Conservation (phyloP, 345 rosid genomes). For the Heritiera littoralis region DNA sequence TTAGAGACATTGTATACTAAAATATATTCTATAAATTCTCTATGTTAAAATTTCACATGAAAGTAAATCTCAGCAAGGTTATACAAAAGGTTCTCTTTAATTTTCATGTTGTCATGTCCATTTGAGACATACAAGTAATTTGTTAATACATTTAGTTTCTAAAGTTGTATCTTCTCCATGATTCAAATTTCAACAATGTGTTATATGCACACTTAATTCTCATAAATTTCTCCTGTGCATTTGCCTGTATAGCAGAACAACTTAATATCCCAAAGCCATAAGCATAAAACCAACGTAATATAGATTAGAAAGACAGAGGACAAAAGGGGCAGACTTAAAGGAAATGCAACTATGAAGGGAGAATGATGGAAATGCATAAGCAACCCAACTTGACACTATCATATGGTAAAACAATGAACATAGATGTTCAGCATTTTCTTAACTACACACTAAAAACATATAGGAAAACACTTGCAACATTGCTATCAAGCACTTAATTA, state of each 20-base stretch:
- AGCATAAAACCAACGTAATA: background rate
- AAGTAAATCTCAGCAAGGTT: background rate
- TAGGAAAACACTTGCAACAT: background rate
- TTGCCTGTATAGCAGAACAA: conserved; percentile 48
- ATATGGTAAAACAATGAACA: background rate
- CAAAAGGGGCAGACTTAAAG: background rate
- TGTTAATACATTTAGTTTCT: conserved; percentile 28
- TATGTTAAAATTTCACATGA: background rate
- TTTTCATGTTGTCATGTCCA: no score
- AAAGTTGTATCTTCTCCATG: conserved; percentile 51
- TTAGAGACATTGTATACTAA: background rate
- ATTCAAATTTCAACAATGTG: conserved; percentile 68
- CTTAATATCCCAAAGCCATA: background rate
- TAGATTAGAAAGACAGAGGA: background rate
- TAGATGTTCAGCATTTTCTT: background rate
- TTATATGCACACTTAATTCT: conserved; percentile 50
- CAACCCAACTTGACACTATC: background rate
- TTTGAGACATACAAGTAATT: no score
- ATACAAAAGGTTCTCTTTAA: no score
- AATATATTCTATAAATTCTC: background rate
- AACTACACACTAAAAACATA: background rate
- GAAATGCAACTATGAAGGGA: background rate
- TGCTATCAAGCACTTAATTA: background rate
- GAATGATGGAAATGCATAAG: background rate
- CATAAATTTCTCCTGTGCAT: conserved; percentile 69